Base-by-base conservation (phyloP, 139 green algal genomes). In the Diplosphaera chodatii region DNA sequence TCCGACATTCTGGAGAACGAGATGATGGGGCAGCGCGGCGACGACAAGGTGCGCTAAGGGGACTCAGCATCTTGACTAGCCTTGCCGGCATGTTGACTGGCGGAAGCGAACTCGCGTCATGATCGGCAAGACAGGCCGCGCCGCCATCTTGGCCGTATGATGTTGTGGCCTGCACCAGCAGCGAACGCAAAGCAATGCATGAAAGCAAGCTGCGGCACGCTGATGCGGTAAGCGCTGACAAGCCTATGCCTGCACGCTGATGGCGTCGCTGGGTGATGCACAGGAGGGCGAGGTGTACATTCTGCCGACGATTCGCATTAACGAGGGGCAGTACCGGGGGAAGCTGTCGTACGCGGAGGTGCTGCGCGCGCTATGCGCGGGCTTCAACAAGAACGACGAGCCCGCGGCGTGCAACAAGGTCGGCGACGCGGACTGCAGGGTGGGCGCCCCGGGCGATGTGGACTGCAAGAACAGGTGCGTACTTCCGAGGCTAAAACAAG, bases 301-400 rank as follows among this genome's bases (percentile, higher is more conserved):
- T 69, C 73, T 96, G 69, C 93, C 93, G 40, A 96, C 92, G 5
- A 80, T 98, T 21, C 81, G 93, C 48, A 88, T 98, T 81, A 97
- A 98, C 81, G 71, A 85, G 1, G 70, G 64, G 37, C 92, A 97
- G 82, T 98, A 97, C 84, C 77, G 93, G 1, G 93, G 90, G 37
- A 85, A 79, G 55, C 77, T 94, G 40, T 75, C 69, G 41, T 77
- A 81, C 23, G 66, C 73, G 1, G 80, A 87, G 25, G 90, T 98
- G 25, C 82, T 96, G 59, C 85, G 91, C 28, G 93, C 87, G 1
- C 62, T 98, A 16, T 98, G 93, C 80, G 82, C 92, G 3, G 92
- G 80, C 16, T 98, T 98, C 80, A 75, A 78, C 2, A 63, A 80
- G 0, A 80, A 78, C 72, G 71, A 74, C 6, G 85, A 91, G 71